These are phyloP conservation scores for Chlorociboria aeruginascens DNA, from an alignment of 495 filamentous ascomycete species.

Conservation along the genomic window DNA sequence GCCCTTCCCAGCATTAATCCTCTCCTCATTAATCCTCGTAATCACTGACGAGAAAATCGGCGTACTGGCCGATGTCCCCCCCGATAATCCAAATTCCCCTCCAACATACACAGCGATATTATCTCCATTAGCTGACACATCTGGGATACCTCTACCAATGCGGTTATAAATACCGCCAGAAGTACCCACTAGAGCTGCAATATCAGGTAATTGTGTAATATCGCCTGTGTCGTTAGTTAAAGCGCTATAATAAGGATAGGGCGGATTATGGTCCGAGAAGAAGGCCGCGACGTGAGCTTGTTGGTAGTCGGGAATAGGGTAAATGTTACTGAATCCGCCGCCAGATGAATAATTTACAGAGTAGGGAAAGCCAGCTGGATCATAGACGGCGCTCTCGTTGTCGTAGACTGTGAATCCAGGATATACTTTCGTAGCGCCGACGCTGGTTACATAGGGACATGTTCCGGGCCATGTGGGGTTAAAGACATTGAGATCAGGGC, in stretches of 20 bases:
- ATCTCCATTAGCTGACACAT: conserved; percentile 48
- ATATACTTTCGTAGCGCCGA: conserved; percentile 26
- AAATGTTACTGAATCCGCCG: conserved; percentile 60
- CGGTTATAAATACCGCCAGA: conserved; percentile 34
- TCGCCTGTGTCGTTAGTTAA: neutral
- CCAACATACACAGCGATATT: conserved; percentile 36
- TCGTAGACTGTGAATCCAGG: conserved; percentile 15
- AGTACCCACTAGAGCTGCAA: conserved; percentile 33
- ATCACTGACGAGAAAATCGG: conserved; percentile 34
- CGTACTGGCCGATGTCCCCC: conserved; percentile 35
- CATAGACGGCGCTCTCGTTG: conserved; percentile 20
- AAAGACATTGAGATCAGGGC: conserved; percentile 1
- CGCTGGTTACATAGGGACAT: conserved; percentile 28
- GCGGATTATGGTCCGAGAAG: conserved; percentile 31
- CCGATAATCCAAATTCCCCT: conserved; percentile 28
- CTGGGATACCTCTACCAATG: conserved; percentile 34
- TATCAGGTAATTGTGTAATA: conserved; percentile 22
- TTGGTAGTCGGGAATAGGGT: conserved; percentile 46
- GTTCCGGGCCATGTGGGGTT: conserved; percentile 12
- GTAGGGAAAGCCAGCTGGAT: conserved; percentile 8
- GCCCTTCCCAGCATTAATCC: neutral
- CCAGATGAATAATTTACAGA: conserved; percentile 29
- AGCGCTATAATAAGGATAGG: conserved; percentile 22
- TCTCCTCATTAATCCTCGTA: conserved; percentile 14
- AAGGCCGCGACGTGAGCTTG: conserved; percentile 34